Evolutionary conservation across 495 filamentous ascomycete species (phyloP), one percentile per base, ranked within the genome.

Genomic region (Annulohypoxylon moriforme): DNA sequence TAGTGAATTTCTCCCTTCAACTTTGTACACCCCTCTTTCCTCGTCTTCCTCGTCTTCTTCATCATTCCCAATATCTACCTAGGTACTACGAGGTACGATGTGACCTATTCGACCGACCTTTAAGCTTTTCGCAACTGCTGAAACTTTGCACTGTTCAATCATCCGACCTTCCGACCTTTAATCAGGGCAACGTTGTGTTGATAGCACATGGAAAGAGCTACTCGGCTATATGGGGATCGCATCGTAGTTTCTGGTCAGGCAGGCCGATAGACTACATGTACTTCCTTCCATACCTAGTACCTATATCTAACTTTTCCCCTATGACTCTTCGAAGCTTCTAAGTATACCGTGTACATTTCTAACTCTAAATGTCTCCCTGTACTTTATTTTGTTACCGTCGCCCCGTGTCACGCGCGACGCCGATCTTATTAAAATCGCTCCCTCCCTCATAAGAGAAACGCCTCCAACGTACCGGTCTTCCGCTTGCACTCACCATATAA

Each of bases 61-160:
- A 61, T 64, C 57, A 68, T 47, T 64, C 20, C 64, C 66, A 16
- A 29, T 64, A 40, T 1, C 36, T 14, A 40, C 10, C 36, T 14
- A 40, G 13, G 13, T 40, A 40, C 13, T 10, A 14, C 36, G 10
- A n/a, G 14, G 11, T 40, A 44, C 47, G 76, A 76, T 78, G 71
- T 76, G 75, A 77, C 75, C 62, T 69, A 67, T 74, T 69, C 22
- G 16, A 42, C 67, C 44, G 50, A 52, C 55, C 55, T 36, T 31
- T 68, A 44, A 27, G 53, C 20, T 5, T 14, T 71, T n/a, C 50
- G 34, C 47, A 42, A 67, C 22, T 63, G 64, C 42, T 47, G 49
- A 49, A 60, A 16, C 57, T 66, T 59, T 52, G 42, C 31, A 66
- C 61, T 31, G 29, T 69, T 68, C 57, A 67, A 74, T 74, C 71